Evolutionary conservation across 768 basidiomycete species (phyloP), one percentile per base, ranked within the genome.

Genomic region (Boletus patriciae): DNA sequence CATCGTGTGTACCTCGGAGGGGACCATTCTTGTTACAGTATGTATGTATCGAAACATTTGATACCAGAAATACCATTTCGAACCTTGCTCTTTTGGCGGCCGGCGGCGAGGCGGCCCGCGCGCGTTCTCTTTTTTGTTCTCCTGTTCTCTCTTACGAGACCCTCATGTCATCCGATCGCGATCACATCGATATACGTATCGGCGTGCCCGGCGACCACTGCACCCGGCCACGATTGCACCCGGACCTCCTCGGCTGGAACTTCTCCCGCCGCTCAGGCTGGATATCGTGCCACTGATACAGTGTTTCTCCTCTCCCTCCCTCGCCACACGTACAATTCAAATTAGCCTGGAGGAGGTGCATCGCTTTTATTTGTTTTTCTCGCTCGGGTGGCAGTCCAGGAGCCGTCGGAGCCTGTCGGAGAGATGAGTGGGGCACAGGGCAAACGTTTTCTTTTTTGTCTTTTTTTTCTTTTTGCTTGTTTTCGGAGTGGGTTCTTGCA

Each of bases 41-140:
- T 54, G 65, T 62, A 62, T 27, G 50, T 52, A 62, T 54, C n/a
- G 66, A 66, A 68, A 57, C 66, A 53, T 36, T 43, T 57, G 57
- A 63, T 63, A 51, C 54, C 53, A 61, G 45, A 38, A 50, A 46
- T 62, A 25, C 65, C 58, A 47, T 46, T 53, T 52, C 19, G 19
- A 51, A 45, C 18, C 44, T 29, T 34, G 19, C 31, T 40, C 10
- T 47, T 62, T 45, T 19, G 44, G 50, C 45, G 52, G 51, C 23
- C 45, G 33, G 36, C 59, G 59, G 55, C 59, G 38, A 18, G n/a
- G 38, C 15, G 18, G 25, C 25, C 25, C 36, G 27, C 43, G 13
- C 38, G 37, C 37, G 44, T 25, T 37, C 48, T 40, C 13, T 40
- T 13, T 31, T 31, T 34, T 16, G 23, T 33, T 38, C 27, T 48